A percentile compares a stretch with the other conserved stretches of the same genome.
These are phyloP conservation scores for Strigomonas galati DNA, from an alignment of 208 protist genomes.

Conservation along the genomic window DNA sequence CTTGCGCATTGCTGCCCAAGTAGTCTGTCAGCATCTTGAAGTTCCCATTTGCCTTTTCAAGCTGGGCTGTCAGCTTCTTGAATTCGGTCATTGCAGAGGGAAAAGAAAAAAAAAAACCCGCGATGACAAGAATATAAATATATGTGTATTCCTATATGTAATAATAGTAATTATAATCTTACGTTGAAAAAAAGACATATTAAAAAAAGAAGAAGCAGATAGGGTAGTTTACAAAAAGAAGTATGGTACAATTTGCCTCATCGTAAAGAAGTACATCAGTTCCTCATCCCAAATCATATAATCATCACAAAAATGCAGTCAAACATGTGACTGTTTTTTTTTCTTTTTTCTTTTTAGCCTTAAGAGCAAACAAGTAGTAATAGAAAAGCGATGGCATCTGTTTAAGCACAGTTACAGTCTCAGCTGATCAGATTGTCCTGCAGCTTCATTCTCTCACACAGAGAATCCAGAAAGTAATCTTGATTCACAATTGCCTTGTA, in stretches of 20 bases:
- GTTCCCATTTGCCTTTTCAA: slow-evolving; percentile 29
- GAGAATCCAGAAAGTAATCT: slow-evolving; percentile 78
- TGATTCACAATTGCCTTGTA: slow-evolving; percentile 79
- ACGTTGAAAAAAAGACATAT: too few species aligned
- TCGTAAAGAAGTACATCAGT: too few species aligned
- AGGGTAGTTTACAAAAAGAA: too few species aligned
- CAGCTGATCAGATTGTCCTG: slow-evolving; percentile 23
- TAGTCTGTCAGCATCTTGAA: slow-evolving; percentile 15
- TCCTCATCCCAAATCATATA: too few species aligned
- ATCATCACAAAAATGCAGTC: too few species aligned
- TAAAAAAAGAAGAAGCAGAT: not conserved
- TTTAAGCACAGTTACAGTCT: slow-evolving; percentile 3
- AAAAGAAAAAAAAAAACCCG: not conserved
- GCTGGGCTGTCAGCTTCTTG: slow-evolving; percentile 49
- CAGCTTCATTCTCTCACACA: slow-evolving; percentile 37
- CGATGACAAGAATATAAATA: too few species aligned
- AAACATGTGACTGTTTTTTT: slow-evolving; percentile 15
- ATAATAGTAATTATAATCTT: not conserved
- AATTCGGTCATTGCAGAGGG: slow-evolving; percentile 55
- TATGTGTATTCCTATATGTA: not conserved
- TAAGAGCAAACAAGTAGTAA: too few species aligned
- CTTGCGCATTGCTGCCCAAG: not conserved
- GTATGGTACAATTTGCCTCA: too few species aligned
- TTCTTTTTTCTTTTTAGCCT: slow-evolving; percentile 3
- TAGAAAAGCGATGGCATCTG: too few species aligned